phyloP scores from a whole-genome alignment of 1,284 basidiomycete species.

The Golubevia sp. region DNA sequence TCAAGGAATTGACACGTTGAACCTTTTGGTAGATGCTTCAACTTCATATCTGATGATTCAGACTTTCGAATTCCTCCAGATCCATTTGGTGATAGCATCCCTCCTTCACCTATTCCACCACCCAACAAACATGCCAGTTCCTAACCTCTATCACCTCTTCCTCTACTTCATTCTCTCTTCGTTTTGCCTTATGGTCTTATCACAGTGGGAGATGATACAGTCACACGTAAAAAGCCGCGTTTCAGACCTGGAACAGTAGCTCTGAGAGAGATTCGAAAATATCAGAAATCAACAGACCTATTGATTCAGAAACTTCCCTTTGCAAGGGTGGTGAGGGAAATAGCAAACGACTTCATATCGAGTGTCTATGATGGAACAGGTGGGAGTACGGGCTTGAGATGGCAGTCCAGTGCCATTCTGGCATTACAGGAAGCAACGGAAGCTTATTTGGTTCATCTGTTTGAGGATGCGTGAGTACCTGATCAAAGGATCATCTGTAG shows the following conservation, averaged over 20 bases:
- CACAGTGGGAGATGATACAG: too few species aligned
- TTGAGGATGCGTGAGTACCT: slow-evolving; percentile 55
- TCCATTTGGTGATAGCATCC: too few species aligned
- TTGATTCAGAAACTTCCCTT: slow-evolving; percentile 57
- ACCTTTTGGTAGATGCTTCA: too few species aligned
- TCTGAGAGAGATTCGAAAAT: slow-evolving; percentile 55
- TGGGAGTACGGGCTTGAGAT: slow-evolving; percentile 43
- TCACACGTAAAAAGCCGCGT: slow-evolving; percentile 19
- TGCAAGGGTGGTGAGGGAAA: slow-evolving; percentile 54
- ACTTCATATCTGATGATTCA: too few species aligned
- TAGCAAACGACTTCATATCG: slow-evolving; percentile 56
- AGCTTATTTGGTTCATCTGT: slow-evolving; percentile 55
- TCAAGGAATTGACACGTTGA: too few species aligned
- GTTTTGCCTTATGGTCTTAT: too few species aligned
- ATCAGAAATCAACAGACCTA: slow-evolving; percentile 58
- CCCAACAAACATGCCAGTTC: too few species aligned
- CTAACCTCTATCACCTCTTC: too few species aligned
- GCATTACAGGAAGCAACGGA: slow-evolving; percentile 61
- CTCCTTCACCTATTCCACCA: too few species aligned
- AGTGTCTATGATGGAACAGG: slow-evolving; percentile 44
- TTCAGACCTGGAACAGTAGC: slow-evolving; percentile 58
- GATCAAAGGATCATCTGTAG: too few species aligned
- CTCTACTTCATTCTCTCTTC: too few species aligned
- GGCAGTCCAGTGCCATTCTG: slow-evolving; percentile 57
- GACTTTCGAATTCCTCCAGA: too few species aligned